Evolutionary conservation across 805 yeast species (phyloP).

Genomic region (Starmera amethionina): DNA sequence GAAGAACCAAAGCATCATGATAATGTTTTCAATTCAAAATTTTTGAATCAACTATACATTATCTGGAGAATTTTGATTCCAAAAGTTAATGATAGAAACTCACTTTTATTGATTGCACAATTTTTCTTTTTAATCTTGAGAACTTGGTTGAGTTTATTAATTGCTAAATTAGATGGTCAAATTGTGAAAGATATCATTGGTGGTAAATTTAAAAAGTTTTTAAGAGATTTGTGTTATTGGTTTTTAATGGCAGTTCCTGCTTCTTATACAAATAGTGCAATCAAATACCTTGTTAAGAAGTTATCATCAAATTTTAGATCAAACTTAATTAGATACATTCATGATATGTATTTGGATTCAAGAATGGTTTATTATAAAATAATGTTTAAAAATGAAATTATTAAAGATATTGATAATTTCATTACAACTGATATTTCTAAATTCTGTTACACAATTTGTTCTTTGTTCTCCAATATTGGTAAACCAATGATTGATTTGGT

Average conservation of each 20-base stretch:
- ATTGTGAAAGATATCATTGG: conserved; percentile 83
- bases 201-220: conserved; percentile 64
- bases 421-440: conserved; percentile 77
- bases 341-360: conserved; percentile 78
- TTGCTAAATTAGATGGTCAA: conserved; percentile 87
- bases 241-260: conserved; percentile 87
- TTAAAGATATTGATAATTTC: conserved; percentile 68
- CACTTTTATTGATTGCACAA: conserved; percentile 57
- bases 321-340: conserved; percentile 73
- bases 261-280: conserved; percentile 83
- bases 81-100: conserved; percentile 52
- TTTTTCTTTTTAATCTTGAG: conserved; percentile 66
- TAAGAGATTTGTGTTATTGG: conserved; percentile 78
- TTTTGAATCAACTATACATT: conserved; percentile 62
- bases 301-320: conserved; percentile 80
- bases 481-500: conserved; percentile 84
- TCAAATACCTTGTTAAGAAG: conserved; percentile 67
- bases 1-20: conserved; percentile 1
- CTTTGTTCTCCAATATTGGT: conserved; percentile 80
- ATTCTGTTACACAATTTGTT: conserved; percentile 73
- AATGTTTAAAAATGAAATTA: conserved; percentile 35
- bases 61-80: conserved; percentile 84
- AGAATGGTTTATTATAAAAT: conserved; percentile 77
- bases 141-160: conserved; percentile 78
- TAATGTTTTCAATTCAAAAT: conserved; percentile 43